Conservation (phyloP, 345 rosid species). For the Draba incana region DNA sequence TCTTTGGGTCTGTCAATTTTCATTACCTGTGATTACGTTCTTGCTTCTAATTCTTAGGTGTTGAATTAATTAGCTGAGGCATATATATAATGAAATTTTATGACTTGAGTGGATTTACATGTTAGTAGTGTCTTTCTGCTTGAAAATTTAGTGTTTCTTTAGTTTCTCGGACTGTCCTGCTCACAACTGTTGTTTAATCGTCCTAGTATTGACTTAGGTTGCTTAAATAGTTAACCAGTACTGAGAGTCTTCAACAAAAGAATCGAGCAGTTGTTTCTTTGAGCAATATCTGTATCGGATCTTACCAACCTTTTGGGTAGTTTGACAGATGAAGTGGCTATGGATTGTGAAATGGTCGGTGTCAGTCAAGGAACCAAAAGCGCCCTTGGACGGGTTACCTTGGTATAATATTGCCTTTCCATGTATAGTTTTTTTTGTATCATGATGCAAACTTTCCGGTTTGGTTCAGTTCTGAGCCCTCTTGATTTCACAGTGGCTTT, state of each 20-base stretch:
- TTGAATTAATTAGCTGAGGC: not conserved
- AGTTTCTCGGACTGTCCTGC: not conserved
- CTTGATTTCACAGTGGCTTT: not conserved
- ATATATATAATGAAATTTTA: no score
- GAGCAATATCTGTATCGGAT: not conserved
- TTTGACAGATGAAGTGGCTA: constrained; percentile 80
- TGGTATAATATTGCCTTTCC: constrained; percentile 55
- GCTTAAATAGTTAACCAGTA: not conserved
- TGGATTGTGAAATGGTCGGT: constrained; percentile 99
- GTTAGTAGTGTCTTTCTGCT: not conserved
- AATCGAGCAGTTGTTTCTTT: not conserved
- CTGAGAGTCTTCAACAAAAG: not conserved
- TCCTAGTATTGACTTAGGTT: not conserved
- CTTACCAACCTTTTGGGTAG: constrained; percentile 51
- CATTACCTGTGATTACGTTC: not conserved
- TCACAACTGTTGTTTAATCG: not conserved
- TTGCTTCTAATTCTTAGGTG: not conserved
- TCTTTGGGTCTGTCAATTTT: not conserved
- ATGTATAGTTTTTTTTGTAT: not conserved
- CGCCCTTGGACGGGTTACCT: constrained; percentile 89
- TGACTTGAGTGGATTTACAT: not conserved
- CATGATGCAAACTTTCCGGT: not conserved
- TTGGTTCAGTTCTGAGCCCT: not conserved
- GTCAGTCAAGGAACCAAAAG: constrained; percentile 84
- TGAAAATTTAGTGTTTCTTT: not conserved